A percentile compares a stretch with the other conserved stretches of the same genome.
Evolutionary conservation across 306 rosid species (phyloP).

Genomic region (Geum urbanum): DNA sequence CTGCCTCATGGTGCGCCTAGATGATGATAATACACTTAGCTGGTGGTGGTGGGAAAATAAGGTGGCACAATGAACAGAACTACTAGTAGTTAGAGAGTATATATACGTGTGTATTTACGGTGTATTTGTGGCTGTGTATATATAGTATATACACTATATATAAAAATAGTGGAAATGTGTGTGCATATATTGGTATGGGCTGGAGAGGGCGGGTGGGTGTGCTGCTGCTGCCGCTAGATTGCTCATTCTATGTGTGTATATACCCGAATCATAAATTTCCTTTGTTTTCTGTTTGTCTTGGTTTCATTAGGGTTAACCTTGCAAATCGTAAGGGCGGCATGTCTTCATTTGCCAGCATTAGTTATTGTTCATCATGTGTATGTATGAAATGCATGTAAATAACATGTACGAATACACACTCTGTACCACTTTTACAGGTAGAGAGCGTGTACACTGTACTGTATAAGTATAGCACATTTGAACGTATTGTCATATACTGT

Average conservation of each 20-base stretch:
- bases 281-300: not conserved
- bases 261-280: not conserved
- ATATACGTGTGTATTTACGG: not conserved
- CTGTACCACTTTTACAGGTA: not conserved
- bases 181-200: not conserved
- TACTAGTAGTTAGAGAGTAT: not conserved
- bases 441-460: no score
- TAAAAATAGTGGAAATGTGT: not conserved
- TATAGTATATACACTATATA: not conserved
- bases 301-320: not conserved
- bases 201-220: not conserved
- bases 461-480: no score
- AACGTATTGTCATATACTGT: no score
- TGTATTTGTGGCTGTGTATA: not conserved
- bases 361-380: not conserved
- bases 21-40: not conserved
- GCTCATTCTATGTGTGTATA: not conserved
- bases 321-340: not conserved
- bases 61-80: not conserved
- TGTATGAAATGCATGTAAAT: not conserved
- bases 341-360: not conserved
- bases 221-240: not conserved
- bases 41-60: not conserved
- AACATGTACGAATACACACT: not conserved
- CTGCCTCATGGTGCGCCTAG: slow-evolving; percentile 57